Evolutionary conservation across 129 eudicot species (phyloP), one percentile per base, ranked within the genome.

Genomic region (Helianthus tuberosus): DNA sequence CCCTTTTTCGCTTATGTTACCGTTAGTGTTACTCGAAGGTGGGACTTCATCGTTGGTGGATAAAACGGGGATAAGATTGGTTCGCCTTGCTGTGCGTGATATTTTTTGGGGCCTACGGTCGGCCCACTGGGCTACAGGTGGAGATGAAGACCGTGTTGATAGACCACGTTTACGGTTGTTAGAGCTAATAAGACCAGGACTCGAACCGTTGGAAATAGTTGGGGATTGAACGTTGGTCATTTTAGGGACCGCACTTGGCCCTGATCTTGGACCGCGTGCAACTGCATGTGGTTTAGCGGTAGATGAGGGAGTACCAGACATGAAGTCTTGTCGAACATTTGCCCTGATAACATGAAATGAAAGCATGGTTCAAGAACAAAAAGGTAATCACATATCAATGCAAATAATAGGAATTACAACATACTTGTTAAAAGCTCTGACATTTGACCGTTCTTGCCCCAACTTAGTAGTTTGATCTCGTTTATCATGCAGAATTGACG

Each of bases 91-190:
- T 32, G 97, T 75, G 44, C 95, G 88, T 73, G 95, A 88, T 43
- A 88, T 91, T 82, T 91, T 91, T 38, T 91, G 96, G 49, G 92
- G 96, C 77, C 96, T 86, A 41, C 88, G 89, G 35, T 88, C 87
- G 27, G 83, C 88, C 97, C 97, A 91, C 43, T 84, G 93, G 20
- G 88, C 81, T 69, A 91, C 97, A 67, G 97, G 96, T 29, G 96
- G 96, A 41, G 97, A 91, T 52, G 95, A 80, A 64, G 97, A 84
- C 66, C 89, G 86, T 44, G 88, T 72, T 51, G 95, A 78, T 69
- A 23, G 68, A 11, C 82, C 75, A 57, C 92, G 87, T 79, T 88
- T 91, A 36, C 90, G 94, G 72, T 78, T 88, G 64, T 63, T 75
- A 11, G 81, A 60, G 69, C 82, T 88, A 47, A 65, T 51, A 49